Conservation (phyloP, 2,329 filamentous ascomycete species). For the Dothidotthia symphoricarpi region DNA sequence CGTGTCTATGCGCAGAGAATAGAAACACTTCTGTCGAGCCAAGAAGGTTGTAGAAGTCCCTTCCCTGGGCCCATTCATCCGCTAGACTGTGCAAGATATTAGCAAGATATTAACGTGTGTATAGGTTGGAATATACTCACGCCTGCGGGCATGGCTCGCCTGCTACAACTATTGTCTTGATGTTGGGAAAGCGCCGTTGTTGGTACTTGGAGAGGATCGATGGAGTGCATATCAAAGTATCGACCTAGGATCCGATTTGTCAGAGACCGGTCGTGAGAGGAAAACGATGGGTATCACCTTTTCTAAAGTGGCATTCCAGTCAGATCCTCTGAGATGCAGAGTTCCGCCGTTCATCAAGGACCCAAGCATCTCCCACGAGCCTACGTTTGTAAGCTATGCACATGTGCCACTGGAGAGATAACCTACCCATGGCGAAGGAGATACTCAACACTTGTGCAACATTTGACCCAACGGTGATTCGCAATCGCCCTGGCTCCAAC, state of each 20-base stretch:
- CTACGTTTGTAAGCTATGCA: no score
- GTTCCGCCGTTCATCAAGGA: conserved; percentile 59
- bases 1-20: conserved; percentile 57
- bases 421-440: conserved; percentile 60
- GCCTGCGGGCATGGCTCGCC: conserved; percentile 53
- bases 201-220: conserved; percentile 55
- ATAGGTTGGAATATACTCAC: conserved; percentile 35
- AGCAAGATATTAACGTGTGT: not conserved
- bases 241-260: no score
- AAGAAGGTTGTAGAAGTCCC: conserved; percentile 52
- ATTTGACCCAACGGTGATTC: conserved; percentile 51
- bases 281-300: no score
- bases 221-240: conserved; percentile 57
- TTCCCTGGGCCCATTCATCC: conserved; percentile 54
- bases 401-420: conserved; percentile 3
- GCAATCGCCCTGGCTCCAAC: conserved; percentile 52
- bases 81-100: conserved; percentile 46
- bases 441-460: conserved; percentile 59
- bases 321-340: conserved; percentile 52
- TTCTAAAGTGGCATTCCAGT: conserved; percentile 50
- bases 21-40: conserved; percentile 62
- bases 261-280: no score
- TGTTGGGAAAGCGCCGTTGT: conserved; percentile 51
- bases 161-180: conserved; percentile 55
- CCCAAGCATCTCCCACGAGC: conserved; percentile 60